Percentiles rank a stretch among this genome's conserved stretches.
These are phyloP conservation scores for Fraxinus excelsior DNA, from an alignment of 257 asterid species.

Conservation along the genomic window DNA sequence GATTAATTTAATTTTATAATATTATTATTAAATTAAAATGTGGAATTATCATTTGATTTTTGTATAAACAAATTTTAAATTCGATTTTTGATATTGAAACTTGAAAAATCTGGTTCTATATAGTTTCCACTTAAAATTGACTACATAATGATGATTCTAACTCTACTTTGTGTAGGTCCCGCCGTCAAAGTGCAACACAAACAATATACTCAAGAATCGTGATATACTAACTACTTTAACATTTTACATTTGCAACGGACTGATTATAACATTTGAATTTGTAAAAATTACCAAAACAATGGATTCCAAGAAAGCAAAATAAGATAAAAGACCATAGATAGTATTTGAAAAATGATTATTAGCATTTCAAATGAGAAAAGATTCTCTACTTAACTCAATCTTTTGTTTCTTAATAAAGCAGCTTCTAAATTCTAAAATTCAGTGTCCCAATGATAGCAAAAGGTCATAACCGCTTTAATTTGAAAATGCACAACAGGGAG, in stretches of 20 bases:
- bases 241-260: no score
- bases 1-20: no score
- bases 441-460: not conserved
- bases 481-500: not conserved
- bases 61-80: no score
- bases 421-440: constrained; percentile 4
- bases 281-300: not conserved
- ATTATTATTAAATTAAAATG: no score
- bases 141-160: no score
- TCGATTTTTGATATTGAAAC: no score
- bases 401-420: not conserved
- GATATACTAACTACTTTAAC: no score
- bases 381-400: not conserved
- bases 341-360: no score
- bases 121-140: no score
- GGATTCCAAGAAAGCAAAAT: not conserved
- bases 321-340: no score
- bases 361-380: not conserved
- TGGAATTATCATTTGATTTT: no score
- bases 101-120: no score
- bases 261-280: not conserved
- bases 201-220: not conserved
- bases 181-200: constrained; percentile 31
- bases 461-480: not conserved
- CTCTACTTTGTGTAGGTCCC: not conserved